A percentile compares a stretch with the other conserved stretches of the same genome.
Evolutionary conservation across 2,329 filamentous ascomycete species (phyloP).

Genomic region (Colletotrichum neosansevieriae): DNA sequence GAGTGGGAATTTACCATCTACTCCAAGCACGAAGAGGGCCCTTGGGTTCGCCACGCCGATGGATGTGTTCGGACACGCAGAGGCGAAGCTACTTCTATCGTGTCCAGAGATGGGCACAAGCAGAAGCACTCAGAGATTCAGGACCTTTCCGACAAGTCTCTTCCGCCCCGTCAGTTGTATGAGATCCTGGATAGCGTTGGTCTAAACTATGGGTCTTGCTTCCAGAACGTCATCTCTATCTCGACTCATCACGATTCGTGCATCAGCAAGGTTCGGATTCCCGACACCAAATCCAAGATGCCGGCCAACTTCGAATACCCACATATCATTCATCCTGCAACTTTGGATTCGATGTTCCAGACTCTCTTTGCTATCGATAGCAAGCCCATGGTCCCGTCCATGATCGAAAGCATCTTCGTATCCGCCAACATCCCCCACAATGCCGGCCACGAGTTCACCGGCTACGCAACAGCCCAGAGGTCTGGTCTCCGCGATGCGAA

Average conservation of each 20-base stretch:
- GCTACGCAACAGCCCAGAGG: constrained; percentile 54
- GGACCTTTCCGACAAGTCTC: constrained; percentile 47
- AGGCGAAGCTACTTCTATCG: neutral
- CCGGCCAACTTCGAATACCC: constrained; percentile 64
- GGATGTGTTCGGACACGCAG: constrained; percentile 42
- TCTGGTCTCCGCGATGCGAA: constrained; percentile 53
- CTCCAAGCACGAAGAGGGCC: constrained; percentile 55
- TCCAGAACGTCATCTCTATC: constrained; percentile 59
- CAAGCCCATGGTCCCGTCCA: constrained; percentile 63
- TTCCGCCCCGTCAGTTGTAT: constrained; percentile 61
- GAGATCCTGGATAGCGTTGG: constrained; percentile 63
- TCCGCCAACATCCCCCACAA: constrained; percentile 52
- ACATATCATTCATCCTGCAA: constrained; percentile 69
- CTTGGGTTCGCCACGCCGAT: constrained; percentile 36
- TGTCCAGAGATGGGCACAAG: constrained; percentile 23
- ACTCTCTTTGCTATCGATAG: constrained; percentile 60
- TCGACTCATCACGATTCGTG: constrained; percentile 51
- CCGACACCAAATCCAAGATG: constrained; percentile 65
- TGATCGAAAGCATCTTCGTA: constrained; percentile 60
- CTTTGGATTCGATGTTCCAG: constrained; percentile 69
- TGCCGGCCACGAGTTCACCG: constrained; percentile 52
- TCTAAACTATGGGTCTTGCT: constrained; percentile 63
- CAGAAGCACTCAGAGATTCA: constrained; percentile 44
- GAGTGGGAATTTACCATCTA: constrained; percentile 58
- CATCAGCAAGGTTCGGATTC: constrained; percentile 55